Conservation (phyloP, 495 filamentous ascomycete genomes). For the Cenococcum geophilum region DNA sequence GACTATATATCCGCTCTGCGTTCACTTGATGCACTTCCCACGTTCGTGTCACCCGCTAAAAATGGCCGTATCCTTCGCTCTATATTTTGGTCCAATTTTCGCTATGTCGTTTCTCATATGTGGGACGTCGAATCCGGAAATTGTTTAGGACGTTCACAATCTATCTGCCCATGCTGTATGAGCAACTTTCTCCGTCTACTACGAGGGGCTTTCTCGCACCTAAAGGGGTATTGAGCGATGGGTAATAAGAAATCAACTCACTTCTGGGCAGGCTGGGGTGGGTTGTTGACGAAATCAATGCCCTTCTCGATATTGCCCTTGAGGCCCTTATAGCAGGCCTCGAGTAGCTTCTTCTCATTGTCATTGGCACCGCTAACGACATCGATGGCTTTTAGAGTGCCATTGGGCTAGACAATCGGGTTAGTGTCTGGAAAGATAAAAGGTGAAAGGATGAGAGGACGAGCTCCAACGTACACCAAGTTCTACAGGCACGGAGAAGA, state of each 20-base stretch:
- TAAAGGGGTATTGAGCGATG: too few relatives aligned
- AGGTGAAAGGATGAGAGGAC: neutral
- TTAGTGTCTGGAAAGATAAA: neutral
- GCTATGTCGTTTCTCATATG: neutral
- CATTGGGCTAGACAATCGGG: conserved; percentile 53
- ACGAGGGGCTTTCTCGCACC: too few relatives aligned
- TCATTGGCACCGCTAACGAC: conserved; percentile 65
- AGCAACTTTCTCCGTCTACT: conserved; percentile 11
- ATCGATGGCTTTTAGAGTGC: conserved; percentile 76
- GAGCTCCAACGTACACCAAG: conserved; percentile 66
- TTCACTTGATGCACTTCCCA: neutral
- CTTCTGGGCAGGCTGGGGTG: conserved; percentile 42
- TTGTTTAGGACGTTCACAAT: conserved; percentile 11
- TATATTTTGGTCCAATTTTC: too few relatives aligned
- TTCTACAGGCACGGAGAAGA: conserved; percentile 92
- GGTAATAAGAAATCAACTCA: conserved; percentile 8
- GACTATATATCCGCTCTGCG: too few relatives aligned
- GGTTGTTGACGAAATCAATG: conserved; percentile 78
- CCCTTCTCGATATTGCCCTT: conserved; percentile 93
- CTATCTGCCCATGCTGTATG: conserved; percentile 28
- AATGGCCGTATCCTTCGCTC: neutral
- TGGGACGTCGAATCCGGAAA: conserved; percentile 4
- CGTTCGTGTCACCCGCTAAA: neutral
- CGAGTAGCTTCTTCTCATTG: conserved; percentile 80
- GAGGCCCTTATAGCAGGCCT: conserved; percentile 63